Evolutionary conservation across 441 rosid genomes (phyloP), one percentile per base, ranked within the genome.

Genomic region (Aleurites moluccanus): DNA sequence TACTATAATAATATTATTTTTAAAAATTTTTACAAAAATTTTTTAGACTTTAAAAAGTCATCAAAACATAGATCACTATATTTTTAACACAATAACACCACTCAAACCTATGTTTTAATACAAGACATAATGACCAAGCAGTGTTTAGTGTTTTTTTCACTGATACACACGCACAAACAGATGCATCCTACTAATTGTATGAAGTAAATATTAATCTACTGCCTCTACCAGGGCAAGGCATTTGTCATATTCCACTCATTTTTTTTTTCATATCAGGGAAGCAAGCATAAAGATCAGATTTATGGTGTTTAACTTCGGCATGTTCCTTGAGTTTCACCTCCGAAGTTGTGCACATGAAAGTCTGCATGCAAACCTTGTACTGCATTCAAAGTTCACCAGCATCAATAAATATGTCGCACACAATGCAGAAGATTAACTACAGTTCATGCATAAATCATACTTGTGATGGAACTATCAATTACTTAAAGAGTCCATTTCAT

Each of bases 331-430:
- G 85, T 53, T 85, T 87, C 75, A 85, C 90, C 77, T 87, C 88
- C 42, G 90, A 70, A 4, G 88, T 87, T 53, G 90, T 87, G 81
- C 88, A 87, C 67, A 87, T 82, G 73, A 87, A 87, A 52, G 90
- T 84, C 81, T 87, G 88, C 87, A 85, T 85, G 78, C 88, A 87
- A 15, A 87, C 85, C 83, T 85, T 87, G 84, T 87, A 87, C 86
- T 87, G 83, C 83, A 67, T 45, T 18, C n/a, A 63, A 52, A 52
- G 21, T 73, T 49, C 3, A 35, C 68, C 38, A 27, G 11, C 44
- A 73, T 73, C 57, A 62, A 61, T 6, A 33, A 1, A 62, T 30
- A 27, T 45, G 49, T 56, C 59, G n/a, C 4, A 45, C 0, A 15
- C 11, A 53, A n/a, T n/a, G n/a, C 42, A 69, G 3, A 68, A 44